phyloP scores from a whole-genome alignment of 306 rosid genomes.

The Canavalia gladiata region DNA sequence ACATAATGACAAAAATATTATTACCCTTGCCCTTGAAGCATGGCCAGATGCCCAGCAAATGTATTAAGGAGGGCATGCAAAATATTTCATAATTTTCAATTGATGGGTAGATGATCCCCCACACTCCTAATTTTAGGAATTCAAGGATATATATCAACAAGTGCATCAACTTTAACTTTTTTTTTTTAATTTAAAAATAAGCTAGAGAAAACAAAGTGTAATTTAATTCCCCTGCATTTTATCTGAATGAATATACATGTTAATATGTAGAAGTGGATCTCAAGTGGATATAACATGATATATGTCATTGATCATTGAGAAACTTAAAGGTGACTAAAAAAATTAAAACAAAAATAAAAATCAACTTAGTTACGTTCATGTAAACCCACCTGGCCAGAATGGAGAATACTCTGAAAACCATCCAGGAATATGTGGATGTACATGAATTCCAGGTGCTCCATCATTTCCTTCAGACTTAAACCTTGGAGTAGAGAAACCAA shows the following conservation, averaged over 20 bases:
- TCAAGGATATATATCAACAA: constrained; percentile 9
- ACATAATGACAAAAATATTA: constrained; percentile 46
- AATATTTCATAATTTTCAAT: constrained; percentile 31
- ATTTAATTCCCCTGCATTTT: constrained; percentile 7
- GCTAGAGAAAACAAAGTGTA: neutral
- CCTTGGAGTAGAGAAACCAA: constrained; percentile 20
- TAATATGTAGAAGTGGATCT: neutral
- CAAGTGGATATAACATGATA: neutral
- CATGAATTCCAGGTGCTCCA: constrained; percentile 14
- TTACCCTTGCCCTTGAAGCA: constrained; percentile 41
- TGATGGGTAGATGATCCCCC: neutral
- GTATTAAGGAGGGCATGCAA: constrained; percentile 7
- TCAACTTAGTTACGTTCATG: neutral
- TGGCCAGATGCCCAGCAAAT: constrained; percentile 30
- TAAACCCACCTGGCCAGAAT: constrained; percentile 72
- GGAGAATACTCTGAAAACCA: constrained; percentile 77
- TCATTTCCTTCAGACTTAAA: constrained; percentile 24
- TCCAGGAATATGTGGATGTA: constrained; percentile 59
- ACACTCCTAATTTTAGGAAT: neutral
- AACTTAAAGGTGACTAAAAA: neutral
- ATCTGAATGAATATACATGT: neutral
- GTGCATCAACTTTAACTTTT: neutral
- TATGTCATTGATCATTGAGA: neutral
- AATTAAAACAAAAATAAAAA: neutral
- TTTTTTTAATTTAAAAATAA: neutral